A percentile compares a stretch with the other conserved stretches of the same genome.
These are phyloP conservation scores for Cystobasidium sp. DNA, from an alignment of 1,284 basidiomycete species.

Conservation along the genomic window DNA sequence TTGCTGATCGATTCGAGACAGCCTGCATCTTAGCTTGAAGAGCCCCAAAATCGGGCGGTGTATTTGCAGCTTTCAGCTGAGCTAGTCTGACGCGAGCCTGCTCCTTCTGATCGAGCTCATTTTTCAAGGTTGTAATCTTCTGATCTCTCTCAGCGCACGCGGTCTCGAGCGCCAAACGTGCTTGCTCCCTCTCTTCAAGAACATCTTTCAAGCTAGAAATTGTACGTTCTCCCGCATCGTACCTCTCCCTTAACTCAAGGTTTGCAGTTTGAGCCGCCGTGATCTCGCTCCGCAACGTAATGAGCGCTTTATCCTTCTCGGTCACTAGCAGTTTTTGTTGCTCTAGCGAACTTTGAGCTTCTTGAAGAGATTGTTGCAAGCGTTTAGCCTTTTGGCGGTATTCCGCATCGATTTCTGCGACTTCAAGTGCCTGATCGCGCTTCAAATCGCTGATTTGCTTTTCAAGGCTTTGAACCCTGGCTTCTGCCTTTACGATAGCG, in stretches of 20 bases:
- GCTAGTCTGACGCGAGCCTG: conserved; percentile 20
- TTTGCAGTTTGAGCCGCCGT: neutral
- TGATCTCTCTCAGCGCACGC: neutral
- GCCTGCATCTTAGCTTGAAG: conserved; percentile 32
- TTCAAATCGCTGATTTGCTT: conserved; percentile 14
- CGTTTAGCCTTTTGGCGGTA: conserved; percentile 2
- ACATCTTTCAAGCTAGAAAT: neutral
- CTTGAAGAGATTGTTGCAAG: neutral
- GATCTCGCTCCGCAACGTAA: neutral
- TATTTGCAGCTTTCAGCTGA: conserved; percentile 34
- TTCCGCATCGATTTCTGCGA: neutral
- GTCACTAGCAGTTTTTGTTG: neutral
- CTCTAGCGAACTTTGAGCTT: neutral
- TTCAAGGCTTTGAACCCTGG: neutral
- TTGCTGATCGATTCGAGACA: neutral
- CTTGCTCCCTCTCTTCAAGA: neutral
- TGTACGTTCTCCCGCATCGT: neutral
- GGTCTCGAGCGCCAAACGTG: neutral
- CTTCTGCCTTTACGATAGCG: neutral
- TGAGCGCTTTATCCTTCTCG: neutral
- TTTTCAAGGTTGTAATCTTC: neutral
- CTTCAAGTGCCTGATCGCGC: conserved; percentile 7
- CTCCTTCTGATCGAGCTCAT: conserved; percentile 32
- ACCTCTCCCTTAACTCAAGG: neutral
- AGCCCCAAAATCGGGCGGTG: conserved; percentile 28